A percentile compares a stretch with the other conserved stretches of the same genome.
phyloP scores from a whole-genome alignment of 768 basidiomycete species.

The Termitomyces sp. region DNA sequence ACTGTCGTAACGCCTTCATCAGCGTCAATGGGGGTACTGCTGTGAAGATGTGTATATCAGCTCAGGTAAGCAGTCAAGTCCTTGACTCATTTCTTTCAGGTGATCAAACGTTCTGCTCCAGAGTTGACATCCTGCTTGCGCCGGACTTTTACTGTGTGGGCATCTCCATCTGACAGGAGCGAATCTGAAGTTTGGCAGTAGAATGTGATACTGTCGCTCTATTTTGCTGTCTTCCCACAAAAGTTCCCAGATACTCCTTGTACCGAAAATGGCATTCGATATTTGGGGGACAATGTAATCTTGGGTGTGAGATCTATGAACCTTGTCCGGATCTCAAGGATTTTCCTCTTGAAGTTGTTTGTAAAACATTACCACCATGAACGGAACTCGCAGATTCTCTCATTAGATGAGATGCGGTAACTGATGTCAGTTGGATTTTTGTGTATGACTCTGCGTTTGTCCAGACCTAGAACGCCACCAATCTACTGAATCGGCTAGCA shows the following conservation, averaged over 20 bases:
- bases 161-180: conserved; percentile 24
- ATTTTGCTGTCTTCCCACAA: not conserved
- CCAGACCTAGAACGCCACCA: not conserved
- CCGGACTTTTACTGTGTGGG: conserved; percentile 44
- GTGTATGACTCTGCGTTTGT: too few relatives aligned
- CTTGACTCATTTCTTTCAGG: not conserved
- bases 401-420: conserved; percentile 3
- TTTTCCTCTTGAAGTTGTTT: too few relatives aligned
- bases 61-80: conserved; percentile 33
- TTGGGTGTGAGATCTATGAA: not conserved
- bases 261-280: not conserved
- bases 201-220: not conserved
- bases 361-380: not conserved
- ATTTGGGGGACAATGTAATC: too few relatives aligned
- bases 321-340: not conserved
- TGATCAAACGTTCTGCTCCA: conserved; percentile 15
- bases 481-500: not conserved
- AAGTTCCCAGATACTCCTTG: not conserved
- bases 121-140: conserved; percentile 46
- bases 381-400: not conserved
- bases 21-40: conserved; percentile 45
- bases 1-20: conserved; percentile 46
- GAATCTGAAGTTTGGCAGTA: not conserved
- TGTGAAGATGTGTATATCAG: conserved; percentile 47
- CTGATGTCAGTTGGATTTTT: not conserved